A percentile compares a stretch with the other conserved stretches of the same genome.
Evolutionary conservation across 805 yeast species (phyloP).

Genomic region (Kodamaea restingae): DNA sequence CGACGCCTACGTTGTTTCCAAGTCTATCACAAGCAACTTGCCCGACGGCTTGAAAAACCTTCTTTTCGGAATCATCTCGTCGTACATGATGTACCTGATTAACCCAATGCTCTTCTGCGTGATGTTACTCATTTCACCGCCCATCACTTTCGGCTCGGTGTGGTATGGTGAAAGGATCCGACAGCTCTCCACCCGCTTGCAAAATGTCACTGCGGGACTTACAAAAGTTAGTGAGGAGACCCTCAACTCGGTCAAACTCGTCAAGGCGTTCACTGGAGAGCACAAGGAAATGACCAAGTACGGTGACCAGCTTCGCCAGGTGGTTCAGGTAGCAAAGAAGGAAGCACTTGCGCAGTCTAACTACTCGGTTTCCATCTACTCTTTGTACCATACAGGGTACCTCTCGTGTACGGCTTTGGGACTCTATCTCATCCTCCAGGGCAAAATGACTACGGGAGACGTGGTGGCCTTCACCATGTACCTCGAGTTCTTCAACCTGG

Average conservation of each 20-base stretch:
- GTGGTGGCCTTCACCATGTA: slow-evolving; percentile 46
- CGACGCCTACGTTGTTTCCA: slow-evolving; percentile 44
- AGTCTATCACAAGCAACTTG: slow-evolving; percentile 40
- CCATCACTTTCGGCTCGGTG: slow-evolving; percentile 42
- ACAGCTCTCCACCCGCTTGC: slow-evolving; percentile 36
- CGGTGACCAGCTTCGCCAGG: slow-evolving; percentile 35
- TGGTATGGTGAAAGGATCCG: slow-evolving; percentile 45
- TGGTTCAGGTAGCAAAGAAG: slow-evolving; percentile 38
- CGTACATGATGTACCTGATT: slow-evolving; percentile 43
- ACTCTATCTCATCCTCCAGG: slow-evolving; percentile 38
- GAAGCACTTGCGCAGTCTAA: slow-evolving; percentile 45
- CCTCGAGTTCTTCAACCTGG: slow-evolving; percentile 41
- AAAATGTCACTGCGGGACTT: slow-evolving; percentile 42
- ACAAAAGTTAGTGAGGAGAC: slow-evolving; percentile 44
- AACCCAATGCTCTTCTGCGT: slow-evolving; percentile 42
- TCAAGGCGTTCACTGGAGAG: slow-evolving; percentile 44
- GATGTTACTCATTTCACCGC: slow-evolving; percentile 43
- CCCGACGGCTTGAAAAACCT: slow-evolving; percentile 45
- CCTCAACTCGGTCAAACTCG: slow-evolving; percentile 38
- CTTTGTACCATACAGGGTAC: slow-evolving; percentile 41
- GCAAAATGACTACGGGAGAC: slow-evolving; percentile 45
- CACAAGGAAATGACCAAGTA: slow-evolving; percentile 38
- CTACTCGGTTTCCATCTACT: slow-evolving; percentile 40
- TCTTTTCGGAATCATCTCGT: slow-evolving; percentile 38
- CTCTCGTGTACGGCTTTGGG: slow-evolving; percentile 42